Percentiles rank a stretch among this genome's conserved stretches.
These are phyloP conservation scores for Condylostoma magnum DNA, from an alignment of 169 alveolate genomes.

Conservation along the genomic window DNA sequence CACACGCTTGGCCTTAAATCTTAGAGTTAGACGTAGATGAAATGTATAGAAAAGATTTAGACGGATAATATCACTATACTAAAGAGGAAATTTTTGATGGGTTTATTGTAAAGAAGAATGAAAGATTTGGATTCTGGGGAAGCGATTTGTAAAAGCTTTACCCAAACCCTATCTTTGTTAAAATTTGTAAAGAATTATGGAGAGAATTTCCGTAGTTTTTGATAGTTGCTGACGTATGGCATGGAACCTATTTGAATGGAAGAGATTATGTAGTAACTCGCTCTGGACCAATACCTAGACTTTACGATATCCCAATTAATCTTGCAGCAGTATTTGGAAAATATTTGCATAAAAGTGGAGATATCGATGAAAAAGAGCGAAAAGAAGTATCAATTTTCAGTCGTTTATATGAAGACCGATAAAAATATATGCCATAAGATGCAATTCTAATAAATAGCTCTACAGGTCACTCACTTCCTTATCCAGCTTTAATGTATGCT, in stretches of 20 bases:
- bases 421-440: slow-evolving; percentile 65
- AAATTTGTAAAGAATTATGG: slow-evolving; percentile 80
- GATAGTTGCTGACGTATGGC: slow-evolving; percentile 85
- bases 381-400: slow-evolving; percentile 23
- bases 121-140: slow-evolving; percentile 74
- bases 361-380: slow-evolving; percentile 34
- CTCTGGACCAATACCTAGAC: slow-evolving; percentile 71
- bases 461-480: slow-evolving; percentile 79
- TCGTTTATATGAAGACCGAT: slow-evolving; percentile 10
- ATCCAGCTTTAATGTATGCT: slow-evolving; percentile 85
- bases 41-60: slow-evolving; percentile 81
- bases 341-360: slow-evolving; percentile 77
- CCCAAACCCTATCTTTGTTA: slow-evolving; percentile 87
- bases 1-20: slow-evolving; percentile 84
- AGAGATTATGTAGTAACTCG: slow-evolving; percentile 53
- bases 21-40: slow-evolving; percentile 73
- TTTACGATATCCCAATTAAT: slow-evolving; percentile 73
- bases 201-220: slow-evolving; percentile 73
- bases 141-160: slow-evolving; percentile 53
- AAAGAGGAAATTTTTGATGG: slow-evolving; percentile 82
- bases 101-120: slow-evolving; percentile 70
- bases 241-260: slow-evolving; percentile 60
- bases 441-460: slow-evolving; percentile 77
- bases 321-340: slow-evolving; percentile 73
- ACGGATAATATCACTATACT: slow-evolving; percentile 82